Evolutionary conservation across 371 early-diverging fungal species (phyloP), one percentile per base, ranked within the genome.

Genomic region (Globomyces sp.): DNA sequence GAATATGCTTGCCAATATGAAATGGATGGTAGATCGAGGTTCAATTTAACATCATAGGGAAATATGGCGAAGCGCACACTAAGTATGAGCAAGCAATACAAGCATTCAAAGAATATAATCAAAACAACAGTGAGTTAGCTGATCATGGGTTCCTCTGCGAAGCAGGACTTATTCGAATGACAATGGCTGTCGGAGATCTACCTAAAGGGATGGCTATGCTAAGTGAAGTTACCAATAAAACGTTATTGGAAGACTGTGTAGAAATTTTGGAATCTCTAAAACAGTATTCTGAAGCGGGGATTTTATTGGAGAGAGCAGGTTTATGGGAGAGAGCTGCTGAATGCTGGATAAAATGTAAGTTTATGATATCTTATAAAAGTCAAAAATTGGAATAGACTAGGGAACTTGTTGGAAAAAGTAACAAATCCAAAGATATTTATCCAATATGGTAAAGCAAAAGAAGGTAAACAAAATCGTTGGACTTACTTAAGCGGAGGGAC

Each of bases 1-100:
- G 79, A 76, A 47, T 84, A 79, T 68, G 83, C 84, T 9, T 53
- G 58, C 13, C 72, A 77, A 59, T 69, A 83, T 4, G 84, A 84
- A 66, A 13, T 68, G 13, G 73, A 82, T 9, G 73, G 70, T 42
- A 68, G 46, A 51, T 67, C 36, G 8, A 52, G 24, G 24, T 24
- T 24, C 24, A 24, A 24, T 24, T 24, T 24, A 24, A 24, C 68
- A 39, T 36, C 42, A 1, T 48, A 76, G 77, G 72, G 13, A 74
- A 70, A 37, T 71, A 63, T 37, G 24, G 44, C 73, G 82, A 83
- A 9, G 83, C 84, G 0, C 58, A 78, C 2, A 62, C 48, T 2
- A 80, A 79, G 80, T 83, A 75, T 48, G 71, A 77, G 46, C 65
- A 59, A 13, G 84, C 84, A 2, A 63, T 77, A 6, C 53, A 69